Conservation (phyloP, 2,329 filamentous ascomycete species). For the Juglanconis sp. region DNA sequence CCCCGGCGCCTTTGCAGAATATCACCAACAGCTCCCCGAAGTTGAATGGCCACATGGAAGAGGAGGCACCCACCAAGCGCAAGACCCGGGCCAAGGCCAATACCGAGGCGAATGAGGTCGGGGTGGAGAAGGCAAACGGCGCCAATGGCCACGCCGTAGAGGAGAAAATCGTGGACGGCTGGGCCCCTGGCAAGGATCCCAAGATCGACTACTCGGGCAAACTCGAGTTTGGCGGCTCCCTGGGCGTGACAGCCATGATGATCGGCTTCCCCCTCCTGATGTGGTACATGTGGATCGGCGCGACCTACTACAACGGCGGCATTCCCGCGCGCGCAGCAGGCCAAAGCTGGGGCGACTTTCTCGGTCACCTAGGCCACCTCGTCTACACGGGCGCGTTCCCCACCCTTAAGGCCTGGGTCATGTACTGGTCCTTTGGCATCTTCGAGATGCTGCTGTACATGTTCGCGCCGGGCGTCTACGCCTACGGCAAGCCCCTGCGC, state of each 20-base stretch:
- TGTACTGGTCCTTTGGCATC: conserved; percentile 93
- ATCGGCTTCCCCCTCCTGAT: conserved; percentile 88
- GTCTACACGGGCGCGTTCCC: conserved; percentile 85
- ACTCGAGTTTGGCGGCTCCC: conserved; percentile 83
- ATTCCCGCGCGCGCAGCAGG: conserved; percentile 65
- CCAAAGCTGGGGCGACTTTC: conserved; percentile 69
- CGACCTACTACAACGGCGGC: conserved; percentile 85
- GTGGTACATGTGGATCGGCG: conserved; percentile 99
- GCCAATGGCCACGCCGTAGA: conserved; percentile 29
- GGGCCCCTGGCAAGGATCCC: conserved; percentile 57
- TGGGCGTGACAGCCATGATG: conserved; percentile 84
- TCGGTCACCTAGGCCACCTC: conserved; percentile 65
- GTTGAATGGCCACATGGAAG: background rate
- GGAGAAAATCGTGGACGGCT: conserved; percentile 49
- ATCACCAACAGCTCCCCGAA: background rate
- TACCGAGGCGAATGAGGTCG: conserved; percentile 12
- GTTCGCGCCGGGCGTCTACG: conserved; percentile 80
- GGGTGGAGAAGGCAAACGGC: conserved; percentile 23
- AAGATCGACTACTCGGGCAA: conserved; percentile 62
- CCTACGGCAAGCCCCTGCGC: conserved; percentile 82
- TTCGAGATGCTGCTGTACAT: conserved; percentile 83
- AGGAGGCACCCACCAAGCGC: background rate
- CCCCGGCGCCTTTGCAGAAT: conserved; percentile 25
- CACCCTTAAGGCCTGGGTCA: conserved; percentile 75
- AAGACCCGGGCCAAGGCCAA: conserved; percentile 20